phyloP scores from a whole-genome alignment of 2,329 filamentous ascomycete genomes.

The Massarina eburnea region DNA sequence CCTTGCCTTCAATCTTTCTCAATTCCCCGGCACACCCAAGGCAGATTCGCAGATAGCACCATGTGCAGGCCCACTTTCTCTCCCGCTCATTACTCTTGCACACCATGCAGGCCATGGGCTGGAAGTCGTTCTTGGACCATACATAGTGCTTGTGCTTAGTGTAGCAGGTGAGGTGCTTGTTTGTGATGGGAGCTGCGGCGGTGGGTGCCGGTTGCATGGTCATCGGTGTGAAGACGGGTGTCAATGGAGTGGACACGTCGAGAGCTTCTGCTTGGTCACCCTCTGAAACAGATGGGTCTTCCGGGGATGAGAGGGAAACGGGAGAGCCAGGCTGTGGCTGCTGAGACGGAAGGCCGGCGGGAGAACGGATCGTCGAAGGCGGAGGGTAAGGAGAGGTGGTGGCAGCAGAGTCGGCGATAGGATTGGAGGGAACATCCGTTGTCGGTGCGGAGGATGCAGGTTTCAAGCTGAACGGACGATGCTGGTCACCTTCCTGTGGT shows the following conservation, averaged over 20 bases:
- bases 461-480: conserved; percentile 28
- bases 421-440: not conserved
- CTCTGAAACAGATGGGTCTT: not conserved
- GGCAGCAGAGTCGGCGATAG: not conserved
- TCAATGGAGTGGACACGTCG: conserved; percentile 2
- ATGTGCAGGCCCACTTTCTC: conserved; percentile 37
- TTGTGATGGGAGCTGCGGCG: conserved; percentile 32
- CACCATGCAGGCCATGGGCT: conserved; percentile 40
- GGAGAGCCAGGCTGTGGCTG: conserved; percentile 2
- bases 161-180: conserved; percentile 36
- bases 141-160: conserved; percentile 28
- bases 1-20: conserved; percentile 15
- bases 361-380: conserved; percentile 7
- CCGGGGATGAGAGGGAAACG: conserved; percentile 3
- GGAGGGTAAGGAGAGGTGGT: conserved; percentile 6
- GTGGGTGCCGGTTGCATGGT: conserved; percentile 18
- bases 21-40: conserved; percentile 29
- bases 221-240: conserved; percentile 22
- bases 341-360: conserved; percentile 6
- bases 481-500: conserved; percentile 18
- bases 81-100: conserved; percentile 30
- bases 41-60: conserved; percentile 42
- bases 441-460: conserved; percentile 5
- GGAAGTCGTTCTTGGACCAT: conserved; percentile 34
- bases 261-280: not conserved